Evolutionary conservation across 352 stramenopile genomes (phyloP), one percentile per base, ranked within the genome.

Genomic region (Pythium phragmiticola): DNA sequence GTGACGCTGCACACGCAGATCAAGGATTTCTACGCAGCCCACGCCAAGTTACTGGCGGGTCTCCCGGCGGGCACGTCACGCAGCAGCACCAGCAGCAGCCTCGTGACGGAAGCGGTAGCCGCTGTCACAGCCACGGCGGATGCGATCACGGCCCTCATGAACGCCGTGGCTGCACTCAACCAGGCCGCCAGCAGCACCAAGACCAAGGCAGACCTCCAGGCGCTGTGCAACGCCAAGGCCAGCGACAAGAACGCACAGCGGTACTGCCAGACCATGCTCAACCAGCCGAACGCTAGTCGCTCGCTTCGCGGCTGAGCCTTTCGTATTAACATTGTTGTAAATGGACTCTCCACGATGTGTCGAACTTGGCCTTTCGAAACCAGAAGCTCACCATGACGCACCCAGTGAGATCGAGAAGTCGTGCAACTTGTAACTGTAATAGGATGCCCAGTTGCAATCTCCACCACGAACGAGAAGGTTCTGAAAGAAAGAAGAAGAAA

Each of bases 1-100:
- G 57, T 77, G 48, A 87, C 68, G 5, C 60, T 83, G 37, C 64
- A 80, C 42, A 73, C 73, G 30, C 65, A 81, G 42, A 49, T 82
- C 6, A 65, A 77, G 17, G 65, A 60, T 34, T 69, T 86, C 13
- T 86, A 83, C 57, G 42, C 66, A n/a, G 66, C 72, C 3, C 77
- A 86, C 34, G 53, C 65, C 11, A 57, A 61, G 28, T 46, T 83
- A 37, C 70, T 86, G 17, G 64, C 66, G 23, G 77, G 64, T 65
- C 50, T 86, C 12, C 59, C 59, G 5, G 37, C 57, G 33, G 13
- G 26, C 13, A 21, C 33, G 2, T 50, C 49, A 19, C 19, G 48
- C 6, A 41, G 7, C 34, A 39, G 48, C 6, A 41, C 34, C 34
- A 39, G 34, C 34, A 39, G 39, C 12, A 49, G 36, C 9, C 57